Conservation (phyloP, 176 grass and related monocot species). For the bread wheat (Triticum aestivum) region IWGSC_CS_RefSeq_v2.1 NC_057811.1:425548579-425549078, state of each 20-base stretch:
- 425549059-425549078: too few species aligned
- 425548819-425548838: not conserved
- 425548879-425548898: not conserved
- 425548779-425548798: not conserved
- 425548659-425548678: not conserved
- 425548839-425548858: not conserved
- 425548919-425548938: not conserved
- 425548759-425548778: not conserved
- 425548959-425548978: not conserved
- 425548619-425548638: not conserved
- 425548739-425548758: not conserved
- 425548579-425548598: not conserved
- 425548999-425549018: too few species aligned
- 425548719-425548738: not conserved
- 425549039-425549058: too few species aligned
- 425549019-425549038: too few species aligned
- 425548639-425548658: not conserved
- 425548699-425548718: not conserved
- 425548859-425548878: not conserved
- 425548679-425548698: not conserved
- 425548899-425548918: slow-evolving; percentile 15
- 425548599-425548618: not conserved
- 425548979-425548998: not conserved
- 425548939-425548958: slow-evolving; percentile 21
- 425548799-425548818: not conserved